Evolutionary conservation across 2,329 filamentous ascomycete genomes (phyloP).

Genomic region (Samsoniella hepiali): DNA sequence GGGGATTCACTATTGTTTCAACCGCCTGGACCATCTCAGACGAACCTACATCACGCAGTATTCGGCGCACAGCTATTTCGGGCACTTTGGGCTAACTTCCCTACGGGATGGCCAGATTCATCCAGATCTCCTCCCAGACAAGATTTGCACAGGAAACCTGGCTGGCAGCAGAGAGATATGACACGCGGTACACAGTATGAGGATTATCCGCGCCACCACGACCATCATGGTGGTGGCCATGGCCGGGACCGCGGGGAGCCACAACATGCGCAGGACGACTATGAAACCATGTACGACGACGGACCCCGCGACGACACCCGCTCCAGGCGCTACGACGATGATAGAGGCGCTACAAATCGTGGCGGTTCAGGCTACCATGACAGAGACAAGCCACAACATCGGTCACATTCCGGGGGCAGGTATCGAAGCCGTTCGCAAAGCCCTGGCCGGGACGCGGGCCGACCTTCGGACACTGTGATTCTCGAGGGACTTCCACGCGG

Average conservation of each 20-base stretch:
- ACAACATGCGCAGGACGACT: slow-evolving; percentile 1
- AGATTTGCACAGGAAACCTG: slow-evolving; percentile 35
- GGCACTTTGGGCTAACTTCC: slow-evolving; percentile 45
- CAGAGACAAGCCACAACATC: slow-evolving; percentile 19
- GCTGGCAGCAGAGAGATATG: slow-evolving; percentile 27
- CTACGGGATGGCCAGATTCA: slow-evolving; percentile 41
- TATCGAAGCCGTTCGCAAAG: slow-evolving; percentile 34
- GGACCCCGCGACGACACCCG: slow-evolving; percentile 30
- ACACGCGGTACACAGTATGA: slow-evolving; percentile 23
- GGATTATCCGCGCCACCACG: slow-evolving; percentile 24
- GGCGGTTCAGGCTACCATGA: slow-evolving; percentile 19
- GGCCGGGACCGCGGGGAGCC: slow-evolving; percentile 21
- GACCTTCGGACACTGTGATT: slow-evolving; percentile 50
- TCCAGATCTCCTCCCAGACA: slow-evolving; percentile 43
- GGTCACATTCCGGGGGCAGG: neutral
- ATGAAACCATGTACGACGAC: slow-evolving; percentile 38
- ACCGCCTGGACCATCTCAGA: neutral
- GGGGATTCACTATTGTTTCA: neutral
- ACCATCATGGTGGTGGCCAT: slow-evolving; percentile 13
- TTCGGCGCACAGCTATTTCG: slow-evolving; percentile 21
- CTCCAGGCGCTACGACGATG: slow-evolving; percentile 24
- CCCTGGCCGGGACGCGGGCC: slow-evolving; percentile 37
- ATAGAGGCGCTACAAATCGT: slow-evolving; percentile 18
- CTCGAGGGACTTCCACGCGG: slow-evolving; percentile 51
- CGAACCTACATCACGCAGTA: neutral